Evolutionary conservation across 2,329 filamentous ascomycete species (phyloP), one percentile per base, ranked within the genome.

Genomic region (Gaeumannomyces sp.): DNA sequence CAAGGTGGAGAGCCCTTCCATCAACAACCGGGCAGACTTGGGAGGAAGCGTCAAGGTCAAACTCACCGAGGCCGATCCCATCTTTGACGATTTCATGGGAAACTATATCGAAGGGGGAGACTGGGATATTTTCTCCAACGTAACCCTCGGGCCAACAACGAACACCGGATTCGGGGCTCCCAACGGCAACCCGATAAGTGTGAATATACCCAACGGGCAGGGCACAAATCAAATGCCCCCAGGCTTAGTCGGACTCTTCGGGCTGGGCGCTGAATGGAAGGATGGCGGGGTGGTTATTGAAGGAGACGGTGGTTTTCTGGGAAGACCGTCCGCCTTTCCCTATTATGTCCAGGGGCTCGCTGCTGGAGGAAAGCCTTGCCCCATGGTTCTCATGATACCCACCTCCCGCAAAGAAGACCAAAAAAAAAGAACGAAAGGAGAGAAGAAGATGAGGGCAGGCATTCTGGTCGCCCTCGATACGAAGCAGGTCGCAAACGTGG

Each of bases 61-160:
- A 27, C 25, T 13, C 56, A 35, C 64, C 66, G 22, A 68, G 68
- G n/a, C 64, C 66, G 60, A 76, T 57, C 66, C 69, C 27, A 63
- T 64, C 56, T 68, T 82, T n/a, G 80, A 83, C 60, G 76, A 79
- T 19, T 77, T 81, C 45, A 66, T 83, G 57, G 75, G 76, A 22
- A 76, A 76, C 0, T 80, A 79, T 64, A 68, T 82, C 25, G 80
- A 83, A 66, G 72, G 77, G 7, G 74, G 76, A 13, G 80, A 81
- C 61, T 81, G 80, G 77, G 80, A 82, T 64, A 75, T 82, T 71
- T 80, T 78, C 73, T 71, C 72, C 5, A 73, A 53, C 22, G 7
- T 53, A n/a, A 5, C 22, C 45, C n/a, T 53, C 19, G 45, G 45
- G 22, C 22, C 45, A 2, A 11, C 45, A 14, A 5, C 45, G 7